Percentiles rank a stretch among this genome's conserved stretches.
phyloP scores from a whole-genome alignment of 2,329 filamentous ascomycete genomes.

The Aspergillus vadensis region DNA sequence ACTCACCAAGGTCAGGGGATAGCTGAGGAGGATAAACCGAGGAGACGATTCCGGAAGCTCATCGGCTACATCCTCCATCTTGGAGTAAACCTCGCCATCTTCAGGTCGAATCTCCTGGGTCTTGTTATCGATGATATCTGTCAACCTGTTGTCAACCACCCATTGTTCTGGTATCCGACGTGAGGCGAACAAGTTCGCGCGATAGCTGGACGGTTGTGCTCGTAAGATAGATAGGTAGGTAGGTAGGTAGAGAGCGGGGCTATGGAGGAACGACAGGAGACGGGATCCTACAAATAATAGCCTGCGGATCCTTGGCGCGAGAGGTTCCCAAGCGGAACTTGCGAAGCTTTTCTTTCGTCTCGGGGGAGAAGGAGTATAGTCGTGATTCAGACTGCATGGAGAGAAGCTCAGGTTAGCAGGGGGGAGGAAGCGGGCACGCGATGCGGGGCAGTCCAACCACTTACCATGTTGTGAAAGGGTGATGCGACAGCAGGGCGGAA shows the following conservation, averaged over 20 bases:
- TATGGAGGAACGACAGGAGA: constrained; percentile 11
- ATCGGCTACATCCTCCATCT: constrained; percentile 77
- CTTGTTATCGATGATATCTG: constrained; percentile 87
- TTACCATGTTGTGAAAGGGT: constrained; percentile 18
- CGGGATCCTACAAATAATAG: constrained; percentile 79
- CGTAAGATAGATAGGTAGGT: neutral
- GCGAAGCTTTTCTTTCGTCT: constrained; percentile 84
- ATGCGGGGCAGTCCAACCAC: constrained; percentile 20
- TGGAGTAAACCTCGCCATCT: constrained; percentile 77
- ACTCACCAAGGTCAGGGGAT: constrained; percentile 80
- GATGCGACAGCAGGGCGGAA: neutral
- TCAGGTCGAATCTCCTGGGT: constrained; percentile 86
- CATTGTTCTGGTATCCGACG: neutral
- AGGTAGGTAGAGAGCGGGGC: neutral
- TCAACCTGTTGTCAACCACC: constrained; percentile 30
- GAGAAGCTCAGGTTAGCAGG: constrained; percentile 4
- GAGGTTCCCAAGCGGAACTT: constrained; percentile 95
- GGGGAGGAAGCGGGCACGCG: neutral
- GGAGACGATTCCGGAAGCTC: constrained; percentile 92
- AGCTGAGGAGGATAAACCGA: constrained; percentile 85
- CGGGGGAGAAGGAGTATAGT: constrained; percentile 88
- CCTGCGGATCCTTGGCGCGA: constrained; percentile 80
- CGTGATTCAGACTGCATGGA: constrained; percentile 72
- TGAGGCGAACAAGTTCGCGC: neutral
- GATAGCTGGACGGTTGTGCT: neutral